A percentile compares a stretch with the other conserved stretches of the same genome.
These are phyloP conservation scores for Larix sibirica DNA, from an alignment of 83 land plant species.

Conservation along the genomic window DNA sequence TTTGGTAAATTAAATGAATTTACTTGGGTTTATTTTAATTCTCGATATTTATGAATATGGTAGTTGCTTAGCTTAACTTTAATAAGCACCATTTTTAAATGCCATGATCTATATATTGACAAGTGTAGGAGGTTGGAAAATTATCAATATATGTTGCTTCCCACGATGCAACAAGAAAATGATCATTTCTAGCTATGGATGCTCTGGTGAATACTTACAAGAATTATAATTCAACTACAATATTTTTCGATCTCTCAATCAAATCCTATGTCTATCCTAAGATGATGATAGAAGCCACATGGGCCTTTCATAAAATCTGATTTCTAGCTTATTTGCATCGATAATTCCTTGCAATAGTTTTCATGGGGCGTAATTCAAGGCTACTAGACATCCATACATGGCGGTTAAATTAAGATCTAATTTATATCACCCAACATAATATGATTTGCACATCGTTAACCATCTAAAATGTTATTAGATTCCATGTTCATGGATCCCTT, in stretches of 20 bases:
- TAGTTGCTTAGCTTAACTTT: too few species aligned
- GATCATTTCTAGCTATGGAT: slow-evolving; percentile 39
- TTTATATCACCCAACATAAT: too few species aligned
- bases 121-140: slow-evolving; percentile 28
- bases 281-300: slow-evolving; percentile 52
- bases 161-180: slow-evolving; percentile 51
- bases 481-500: too few species aligned
- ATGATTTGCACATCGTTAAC: too few species aligned
- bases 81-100: slow-evolving; percentile 24
- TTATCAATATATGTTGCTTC: slow-evolving; percentile 58
- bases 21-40: too few species aligned
- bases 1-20: too few species aligned
- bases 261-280: slow-evolving; percentile 67
- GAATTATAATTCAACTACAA: slow-evolving; percentile 20
- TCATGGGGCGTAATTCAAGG: slow-evolving; percentile 56
- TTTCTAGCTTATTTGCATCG: slow-evolving; percentile 37
- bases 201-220: slow-evolving; percentile 24
- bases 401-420: too few species aligned
- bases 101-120: slow-evolving; percentile 49
- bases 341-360: slow-evolving; percentile 66
- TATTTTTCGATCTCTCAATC: slow-evolving; percentile 55
- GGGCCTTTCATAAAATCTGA: slow-evolving; percentile 43
- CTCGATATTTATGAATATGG: too few species aligned
- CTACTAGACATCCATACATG: background rate
- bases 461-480: too few species aligned